Percentiles rank a stretch among this genome's conserved stretches.
Conservation (phyloP, 2,329 filamentous ascomycete genomes). For the Pestalotiopsis sp. region DNA sequence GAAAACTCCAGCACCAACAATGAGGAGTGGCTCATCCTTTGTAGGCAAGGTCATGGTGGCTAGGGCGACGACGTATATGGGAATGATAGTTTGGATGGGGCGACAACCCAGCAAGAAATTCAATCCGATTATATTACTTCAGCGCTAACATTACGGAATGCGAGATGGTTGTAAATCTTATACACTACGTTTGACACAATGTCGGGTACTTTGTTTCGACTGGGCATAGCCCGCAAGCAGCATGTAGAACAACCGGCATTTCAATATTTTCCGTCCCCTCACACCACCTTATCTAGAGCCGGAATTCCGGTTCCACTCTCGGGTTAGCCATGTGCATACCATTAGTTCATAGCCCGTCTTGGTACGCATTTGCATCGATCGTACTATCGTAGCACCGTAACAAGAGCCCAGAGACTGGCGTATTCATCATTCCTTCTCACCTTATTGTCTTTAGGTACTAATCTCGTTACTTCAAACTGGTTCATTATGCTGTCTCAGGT, state of each 20-base stretch:
- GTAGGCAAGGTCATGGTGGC: slow-evolving; percentile 3
- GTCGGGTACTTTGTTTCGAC: not conserved
- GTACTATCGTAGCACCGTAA: not conserved
- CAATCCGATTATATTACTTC: not conserved
- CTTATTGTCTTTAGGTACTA: too few relatives aligned
- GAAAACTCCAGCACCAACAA: slow-evolving; percentile 35
- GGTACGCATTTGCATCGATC: not conserved
- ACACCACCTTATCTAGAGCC: not conserved
- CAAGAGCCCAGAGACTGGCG: too few relatives aligned
- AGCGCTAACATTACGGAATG: not conserved
- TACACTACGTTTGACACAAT: not conserved
- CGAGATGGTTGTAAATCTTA: not conserved
- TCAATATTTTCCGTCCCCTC: slow-evolving; percentile 2
- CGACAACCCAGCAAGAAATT: not conserved
- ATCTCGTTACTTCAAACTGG: too few relatives aligned
- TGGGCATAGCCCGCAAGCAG: not conserved
- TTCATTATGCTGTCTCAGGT: too few relatives aligned
- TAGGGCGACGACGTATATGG: not conserved
- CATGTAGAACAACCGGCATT: not conserved
- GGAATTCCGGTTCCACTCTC: not conserved
- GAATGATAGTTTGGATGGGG: not conserved
- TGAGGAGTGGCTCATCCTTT: slow-evolving; percentile 25
- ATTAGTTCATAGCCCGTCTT: not conserved
- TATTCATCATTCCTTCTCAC: too few relatives aligned
- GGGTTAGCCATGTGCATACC: not conserved